Percentiles rank a stretch among this genome's conserved stretches.
Evolutionary conservation across 192 early-diverging fungal species (phyloP).

Genomic region (Backusella sp.): DNA sequence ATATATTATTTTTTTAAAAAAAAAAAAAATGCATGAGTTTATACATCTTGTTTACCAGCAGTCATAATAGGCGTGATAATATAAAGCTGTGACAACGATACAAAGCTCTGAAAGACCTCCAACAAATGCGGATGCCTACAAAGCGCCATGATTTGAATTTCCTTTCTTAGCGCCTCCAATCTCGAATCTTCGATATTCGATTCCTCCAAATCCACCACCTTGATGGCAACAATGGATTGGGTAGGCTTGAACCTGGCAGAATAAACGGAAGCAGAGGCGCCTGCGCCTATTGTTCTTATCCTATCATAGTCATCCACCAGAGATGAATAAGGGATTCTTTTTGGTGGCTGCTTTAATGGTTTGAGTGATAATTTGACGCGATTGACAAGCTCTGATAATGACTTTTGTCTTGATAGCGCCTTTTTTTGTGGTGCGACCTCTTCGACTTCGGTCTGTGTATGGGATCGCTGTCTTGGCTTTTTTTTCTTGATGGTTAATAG

Average conservation of each 20-base stretch:
- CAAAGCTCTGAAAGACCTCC: constrained; percentile 32
- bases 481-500: background rate
- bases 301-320: constrained; percentile 8
- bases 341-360: background rate
- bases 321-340: background rate
- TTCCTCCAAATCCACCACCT: constrained; percentile 13
- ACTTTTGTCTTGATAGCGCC: background rate
- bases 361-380: constrained; percentile 4
- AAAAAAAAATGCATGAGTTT: background rate
- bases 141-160: constrained; percentile 35
- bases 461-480: background rate
- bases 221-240: constrained; percentile 22
- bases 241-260: constrained; percentile 21
- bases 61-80: constrained; percentile 37
- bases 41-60: constrained; percentile 17
- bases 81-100: constrained; percentile 24
- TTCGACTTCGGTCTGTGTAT: background rate
- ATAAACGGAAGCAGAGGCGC: constrained; percentile 31
- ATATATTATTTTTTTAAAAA: background rate
- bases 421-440: background rate
- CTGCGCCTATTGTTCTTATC: constrained; percentile 23
- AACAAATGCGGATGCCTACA: constrained; percentile 29
- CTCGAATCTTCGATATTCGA: constrained; percentile 6
- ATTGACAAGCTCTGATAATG: constrained; percentile 15
- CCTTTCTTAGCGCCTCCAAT: constrained; percentile 28